Conservation (phyloP, 208 protist genomes). For the Trypanosomatidae sp. region DNA sequence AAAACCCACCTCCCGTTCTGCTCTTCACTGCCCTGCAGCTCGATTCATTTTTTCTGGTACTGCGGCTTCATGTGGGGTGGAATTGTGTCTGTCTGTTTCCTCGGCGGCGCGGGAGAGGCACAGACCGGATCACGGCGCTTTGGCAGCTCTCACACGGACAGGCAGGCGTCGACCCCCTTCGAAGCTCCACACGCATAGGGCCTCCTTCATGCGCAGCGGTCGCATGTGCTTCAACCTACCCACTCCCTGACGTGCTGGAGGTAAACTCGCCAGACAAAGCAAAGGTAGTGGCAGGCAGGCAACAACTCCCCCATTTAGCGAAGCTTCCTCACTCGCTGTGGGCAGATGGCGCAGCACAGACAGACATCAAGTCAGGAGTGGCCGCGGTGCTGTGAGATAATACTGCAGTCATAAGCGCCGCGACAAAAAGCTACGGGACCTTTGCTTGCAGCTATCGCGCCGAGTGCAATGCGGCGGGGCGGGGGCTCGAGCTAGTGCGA, state of each 20-base stretch:
- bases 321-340: not conserved
- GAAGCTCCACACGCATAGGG: too few relatives aligned
- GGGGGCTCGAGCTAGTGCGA: not conserved
- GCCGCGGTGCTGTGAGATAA: not conserved
- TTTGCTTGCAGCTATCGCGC: not conserved
- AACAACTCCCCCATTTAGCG: not conserved
- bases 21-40: not conserved
- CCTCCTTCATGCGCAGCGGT: too few relatives aligned
- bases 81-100: not conserved
- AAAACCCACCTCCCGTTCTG: not conserved
- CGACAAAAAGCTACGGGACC: not conserved
- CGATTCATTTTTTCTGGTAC: not conserved
- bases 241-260: too few relatives aligned
- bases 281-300: not conserved
- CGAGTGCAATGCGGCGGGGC: not conserved
- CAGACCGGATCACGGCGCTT: not conserved
- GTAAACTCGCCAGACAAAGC: too few relatives aligned
- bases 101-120: not conserved
- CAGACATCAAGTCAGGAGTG: not conserved
- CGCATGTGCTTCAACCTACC: too few relatives aligned
- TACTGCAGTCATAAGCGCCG: not conserved
- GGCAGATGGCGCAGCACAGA: not conserved
- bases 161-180: too few relatives aligned
- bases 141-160: not conserved
- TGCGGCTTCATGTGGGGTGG: not conserved